Base-by-base conservation (phyloP, 371 early-diverging fungal species). In the Syncephalis plumigaleata region DNA sequence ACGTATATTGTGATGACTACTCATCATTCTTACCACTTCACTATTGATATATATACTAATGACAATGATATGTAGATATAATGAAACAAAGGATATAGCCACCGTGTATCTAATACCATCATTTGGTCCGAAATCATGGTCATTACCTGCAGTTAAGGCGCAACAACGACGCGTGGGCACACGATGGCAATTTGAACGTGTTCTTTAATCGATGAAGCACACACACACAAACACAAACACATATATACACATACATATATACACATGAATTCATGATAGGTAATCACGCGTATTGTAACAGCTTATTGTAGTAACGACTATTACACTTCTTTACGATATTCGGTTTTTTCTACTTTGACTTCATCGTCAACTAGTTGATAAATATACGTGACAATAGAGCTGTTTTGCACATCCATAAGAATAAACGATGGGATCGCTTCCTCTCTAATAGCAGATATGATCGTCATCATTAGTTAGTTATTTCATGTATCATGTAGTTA, bases 321-420 rank as follows among this genome's bases (percentile, higher is more conserved):
- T 31, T 11, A 31, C 31, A 11, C 11, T 11, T 31, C 24, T 54
- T 82, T 82, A 49, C 71, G 73, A 54, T 81, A 92, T 51, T 91
- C 91, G 50, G 89, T 65, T 55, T 87, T 84, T 52, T 91, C 93
- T 11, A 93, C 91, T 56, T 86, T 85, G 38, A 92, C 90, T 46
- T 91, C 90, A 43, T 78, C 82, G 44, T 86, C 77, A 17, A 87
- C 73, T 48, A 91, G 64, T 67, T 87, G 84, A 61, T 95, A 95
- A 23, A 93, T 87, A 56, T 95, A 95, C 5, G 83, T 73, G 3
- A 82, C 75, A 9, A 91, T 77, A 1, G 64, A 62, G 13, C 66
- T 59, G 8, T 76, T 81, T 57, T 88, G 86, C 47, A 94, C 61
- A 65, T 95, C 94, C 87, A 95, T 83, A 52, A 95, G 63, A 36